Evolutionary conservation across 2,329 filamentous ascomycete species (phyloP).

Genomic region (Rosellinia necatrix): DNA sequence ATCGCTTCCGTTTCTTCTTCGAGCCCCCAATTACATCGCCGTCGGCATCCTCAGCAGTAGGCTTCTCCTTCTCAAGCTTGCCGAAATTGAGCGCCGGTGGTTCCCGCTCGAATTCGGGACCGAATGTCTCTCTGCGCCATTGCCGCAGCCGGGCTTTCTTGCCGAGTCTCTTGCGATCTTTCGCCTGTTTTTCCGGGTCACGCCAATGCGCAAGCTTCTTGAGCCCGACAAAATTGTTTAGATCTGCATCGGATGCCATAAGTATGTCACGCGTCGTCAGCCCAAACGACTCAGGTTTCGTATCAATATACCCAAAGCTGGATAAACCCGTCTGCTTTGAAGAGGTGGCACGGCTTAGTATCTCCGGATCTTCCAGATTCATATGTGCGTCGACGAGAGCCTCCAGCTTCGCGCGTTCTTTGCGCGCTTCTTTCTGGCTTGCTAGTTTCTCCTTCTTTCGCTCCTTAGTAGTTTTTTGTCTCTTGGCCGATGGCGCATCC

Average conservation of each 20-base stretch:
- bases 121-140: conserved; percentile 75
- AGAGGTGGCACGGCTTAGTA: conserved; percentile 48
- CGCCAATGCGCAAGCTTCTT: conserved; percentile 95
- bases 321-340: conserved; percentile 29
- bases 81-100: conserved; percentile 65
- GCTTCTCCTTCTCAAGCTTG: conserved; percentile 34
- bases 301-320: conserved; percentile 92
- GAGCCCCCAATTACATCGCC: conserved; percentile 44
- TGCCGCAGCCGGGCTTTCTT: conserved; percentile 91
- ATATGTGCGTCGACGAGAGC: conserved; percentile 82
- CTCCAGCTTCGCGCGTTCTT: conserved; percentile 83
- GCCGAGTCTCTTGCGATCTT: conserved; percentile 83
- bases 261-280: conserved; percentile 90
- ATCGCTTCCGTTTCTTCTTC: conserved; percentile 44
- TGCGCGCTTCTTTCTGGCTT: conserved; percentile 73
- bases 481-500: conserved; percentile 53
- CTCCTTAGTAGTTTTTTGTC: conserved; percentile 64
- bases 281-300: conserved; percentile 86
- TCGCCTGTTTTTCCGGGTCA: conserved; percentile 84
- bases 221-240: conserved; percentile 89
- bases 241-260: conserved; percentile 77
- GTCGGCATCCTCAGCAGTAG: conserved; percentile 21
- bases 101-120: conserved; percentile 59
- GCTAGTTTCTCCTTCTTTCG: conserved; percentile 62
- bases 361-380: conserved; percentile 70